A percentile compares a stretch with the other conserved stretches of the same genome.
Conservation (phyloP, 139 green algal species). For the Tetraselmis striata region DNA sequence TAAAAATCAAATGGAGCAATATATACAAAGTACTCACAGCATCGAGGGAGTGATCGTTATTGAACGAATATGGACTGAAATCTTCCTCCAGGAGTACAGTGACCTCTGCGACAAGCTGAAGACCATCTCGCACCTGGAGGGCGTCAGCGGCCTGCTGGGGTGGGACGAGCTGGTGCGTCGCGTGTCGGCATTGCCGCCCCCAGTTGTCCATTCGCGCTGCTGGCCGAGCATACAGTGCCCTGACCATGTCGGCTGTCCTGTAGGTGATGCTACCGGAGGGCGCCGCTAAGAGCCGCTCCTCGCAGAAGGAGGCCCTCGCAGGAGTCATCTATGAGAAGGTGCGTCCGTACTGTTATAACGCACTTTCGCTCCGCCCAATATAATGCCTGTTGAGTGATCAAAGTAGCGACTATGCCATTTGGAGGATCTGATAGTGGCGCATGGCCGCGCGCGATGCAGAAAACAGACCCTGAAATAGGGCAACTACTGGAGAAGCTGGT, state of each 20-base stretch:
- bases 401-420: no score
- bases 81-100: constrained; percentile 44
- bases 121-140: constrained; percentile 50
- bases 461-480: constrained; percentile 44
- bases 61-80: no score
- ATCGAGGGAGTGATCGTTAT: no score
- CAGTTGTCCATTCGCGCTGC: neutral
- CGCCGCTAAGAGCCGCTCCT: constrained; percentile 38
- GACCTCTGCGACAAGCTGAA: constrained; percentile 55
- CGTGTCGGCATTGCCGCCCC: neutral
- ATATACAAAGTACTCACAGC: no score
- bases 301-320: constrained; percentile 71
- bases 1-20: no score
- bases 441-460: constrained; percentile 4
- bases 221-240: neutral
- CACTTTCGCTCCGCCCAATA: no score
- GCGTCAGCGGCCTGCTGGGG: constrained; percentile 57
- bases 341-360: no score
- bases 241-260: neutral
- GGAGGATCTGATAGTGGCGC: neutral
- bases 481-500: constrained; percentile 41
- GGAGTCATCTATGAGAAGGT: constrained; percentile 72
- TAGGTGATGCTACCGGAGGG: constrained; percentile 69
- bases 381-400: no score
- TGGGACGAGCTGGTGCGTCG: constrained; percentile 61